Base-by-base conservation (phyloP, 768 basidiomycete genomes). In the Hypholoma sublateritium region DNA sequence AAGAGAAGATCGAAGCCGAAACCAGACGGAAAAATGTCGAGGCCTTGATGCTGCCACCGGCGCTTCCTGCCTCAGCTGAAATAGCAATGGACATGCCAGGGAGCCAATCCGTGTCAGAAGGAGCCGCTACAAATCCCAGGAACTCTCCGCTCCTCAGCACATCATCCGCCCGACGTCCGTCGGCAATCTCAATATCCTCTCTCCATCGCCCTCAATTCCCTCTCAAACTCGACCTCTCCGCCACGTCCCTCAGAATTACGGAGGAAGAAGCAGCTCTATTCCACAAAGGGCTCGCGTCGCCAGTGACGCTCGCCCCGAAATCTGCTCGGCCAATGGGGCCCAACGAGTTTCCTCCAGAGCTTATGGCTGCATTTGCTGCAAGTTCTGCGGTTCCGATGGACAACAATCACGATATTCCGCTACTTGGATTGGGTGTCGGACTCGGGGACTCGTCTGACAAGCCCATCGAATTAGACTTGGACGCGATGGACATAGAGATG, bases 171-270 rank as follows among this genome's bases (percentile, higher is more conserved):
- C 82, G 89, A 42, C 84, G 91, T 5, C 85, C 81, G 44, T 93
- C 91, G 7, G 82, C 87, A 12, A 89, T 93, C 39, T 91, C 90
- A 3, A 78, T 93, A 36, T 91, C 89, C 11, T 89, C 90, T 5
- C 80, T 93, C 11, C 87, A 89, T 43, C 81, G 91, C 22, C 88
- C 86, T 1, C 72, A 80, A 4, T 78, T 88, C 55, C 88, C 88
- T 17, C 82, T 82, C 52, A 92, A 91, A 63, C 82, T 93, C n/a
- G 91, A 93, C 65, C 77, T 93, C 5, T 89, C 91, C n/a, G 77
- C 87, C 1, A 72, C 84, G 12, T 75, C 85, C 11, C 76, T 91
- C 54, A 83, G 85, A 45, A 78, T 90, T 25, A 76, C 86, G 0
- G 85, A 87, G 42, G 86, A 88, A 46, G 88, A 90, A 62, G 79